These are phyloP conservation scores for Dacryopinax spathularia DNA, from an alignment of 768 basidiomycete genomes.

Conservation along the genomic window DNA sequence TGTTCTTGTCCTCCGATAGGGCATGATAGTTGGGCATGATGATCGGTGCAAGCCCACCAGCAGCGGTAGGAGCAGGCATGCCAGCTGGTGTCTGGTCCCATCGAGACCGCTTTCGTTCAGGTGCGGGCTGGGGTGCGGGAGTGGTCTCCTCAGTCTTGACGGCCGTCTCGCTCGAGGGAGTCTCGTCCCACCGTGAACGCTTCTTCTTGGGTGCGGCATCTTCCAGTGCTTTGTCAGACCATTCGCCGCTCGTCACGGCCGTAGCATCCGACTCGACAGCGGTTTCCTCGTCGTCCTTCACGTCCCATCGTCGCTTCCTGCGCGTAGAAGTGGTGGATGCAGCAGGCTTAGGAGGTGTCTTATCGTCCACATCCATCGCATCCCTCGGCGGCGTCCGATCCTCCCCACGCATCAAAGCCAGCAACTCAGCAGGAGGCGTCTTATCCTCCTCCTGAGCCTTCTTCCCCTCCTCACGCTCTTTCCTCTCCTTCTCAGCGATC, in stretches of 20 bases:
- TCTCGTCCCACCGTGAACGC: slow-evolving; percentile 91
- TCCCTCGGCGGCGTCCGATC: slow-evolving; percentile 84
- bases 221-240: slow-evolving; percentile 63
- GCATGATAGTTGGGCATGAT: slow-evolving; percentile 67
- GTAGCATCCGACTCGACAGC: slow-evolving; percentile 52
- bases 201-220: slow-evolving; percentile 67
- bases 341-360: slow-evolving; percentile 17
- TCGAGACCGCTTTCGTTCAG: slow-evolving; percentile 77
- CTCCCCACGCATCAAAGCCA: slow-evolving; percentile 11
- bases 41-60: slow-evolving; percentile 56
- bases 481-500: slow-evolving; percentile 79
- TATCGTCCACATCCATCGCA: slow-evolving; percentile 39
- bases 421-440: slow-evolving; percentile 12
- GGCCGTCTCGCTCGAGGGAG: slow-evolving; percentile 47
- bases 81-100: slow-evolving; percentile 89
- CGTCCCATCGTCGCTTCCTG: slow-evolving; percentile 74
- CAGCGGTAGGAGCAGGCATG: slow-evolving; percentile 23
- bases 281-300: slow-evolving; percentile 29
- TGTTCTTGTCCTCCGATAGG: slow-evolving; percentile 80
- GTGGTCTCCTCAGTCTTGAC: background rate
- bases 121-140: slow-evolving; percentile 31
- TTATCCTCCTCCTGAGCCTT: slow-evolving; percentile 68
- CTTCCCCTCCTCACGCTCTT: slow-evolving; percentile 52
- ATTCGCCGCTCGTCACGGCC: slow-evolving; percentile 45
- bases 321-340: slow-evolving; percentile 33